Evolutionary conservation across 2,329 filamentous ascomycete genomes (phyloP).

Genomic region (Aspergillus clavatus): DNA sequence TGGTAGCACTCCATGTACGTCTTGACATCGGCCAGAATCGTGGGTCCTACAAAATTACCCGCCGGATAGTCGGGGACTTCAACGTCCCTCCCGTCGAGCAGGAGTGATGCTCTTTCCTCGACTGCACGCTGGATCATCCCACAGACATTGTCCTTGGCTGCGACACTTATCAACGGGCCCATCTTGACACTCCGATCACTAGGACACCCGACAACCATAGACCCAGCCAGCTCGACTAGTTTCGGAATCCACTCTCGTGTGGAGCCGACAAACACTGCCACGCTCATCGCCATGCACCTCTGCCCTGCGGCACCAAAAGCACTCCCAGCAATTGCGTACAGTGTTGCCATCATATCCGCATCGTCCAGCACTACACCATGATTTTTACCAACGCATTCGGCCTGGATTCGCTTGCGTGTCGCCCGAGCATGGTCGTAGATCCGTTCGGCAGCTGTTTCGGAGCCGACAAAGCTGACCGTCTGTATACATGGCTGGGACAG

Average conservation of each 20-base stretch:
- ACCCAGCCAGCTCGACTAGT: slow-evolving; percentile 57
- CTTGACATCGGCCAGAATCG: slow-evolving; percentile 32
- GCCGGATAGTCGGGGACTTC: slow-evolving; percentile 58
- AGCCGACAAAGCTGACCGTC: slow-evolving; percentile 61
- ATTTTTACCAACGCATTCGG: slow-evolving; percentile 64
- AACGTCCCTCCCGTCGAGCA: slow-evolving; percentile 56
- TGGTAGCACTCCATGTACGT: slow-evolving; percentile 36
- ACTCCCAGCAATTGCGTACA: slow-evolving; percentile 62
- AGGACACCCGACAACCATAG: slow-evolving; percentile 55
- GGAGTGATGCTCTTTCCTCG: slow-evolving; percentile 57
- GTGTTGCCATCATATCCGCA: slow-evolving; percentile 61
- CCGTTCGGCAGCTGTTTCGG: slow-evolving; percentile 62
- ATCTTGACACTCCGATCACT: slow-evolving; percentile 59
- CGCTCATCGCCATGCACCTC: slow-evolving; percentile 62
- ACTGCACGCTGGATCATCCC: slow-evolving; percentile 56
- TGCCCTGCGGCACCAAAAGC: slow-evolving; percentile 64
- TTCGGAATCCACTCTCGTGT: slow-evolving; percentile 60
- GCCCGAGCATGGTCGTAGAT: slow-evolving; percentile 58
- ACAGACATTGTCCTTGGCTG: slow-evolving; percentile 56
- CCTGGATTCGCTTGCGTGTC: slow-evolving; percentile 62
- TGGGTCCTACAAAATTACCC: slow-evolving; percentile 54
- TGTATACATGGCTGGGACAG: slow-evolving; percentile 62
- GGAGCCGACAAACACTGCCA: slow-evolving; percentile 58
- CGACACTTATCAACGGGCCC: slow-evolving; percentile 56
- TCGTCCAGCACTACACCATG: slow-evolving; percentile 61